Percentiles rank a stretch among this genome's conserved stretches.
phyloP scores from a whole-genome alignment of 805 yeast genomes.

The Starmerella ratchasimensis region DNA sequence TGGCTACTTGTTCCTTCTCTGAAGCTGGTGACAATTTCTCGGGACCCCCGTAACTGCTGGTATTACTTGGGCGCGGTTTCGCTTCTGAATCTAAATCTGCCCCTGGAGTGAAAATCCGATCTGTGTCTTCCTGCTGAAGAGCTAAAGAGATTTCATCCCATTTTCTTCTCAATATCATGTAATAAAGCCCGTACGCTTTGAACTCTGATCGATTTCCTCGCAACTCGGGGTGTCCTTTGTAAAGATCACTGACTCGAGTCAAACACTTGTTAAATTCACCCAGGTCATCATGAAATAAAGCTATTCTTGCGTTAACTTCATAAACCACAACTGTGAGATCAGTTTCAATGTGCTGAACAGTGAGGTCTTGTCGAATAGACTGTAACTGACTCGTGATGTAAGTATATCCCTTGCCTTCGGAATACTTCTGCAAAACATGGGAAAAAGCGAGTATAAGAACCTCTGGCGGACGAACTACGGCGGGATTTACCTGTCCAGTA shows the following conservation, averaged over 20 bases:
- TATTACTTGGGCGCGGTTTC: too few relatives aligned
- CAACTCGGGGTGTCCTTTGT: neutral
- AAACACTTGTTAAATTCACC: slow-evolving; percentile 96
- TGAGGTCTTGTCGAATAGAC: slow-evolving; percentile 82
- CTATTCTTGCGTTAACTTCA: slow-evolving; percentile 76
- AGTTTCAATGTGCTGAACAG: slow-evolving; percentile 76
- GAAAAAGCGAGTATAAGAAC: slow-evolving; percentile 47
- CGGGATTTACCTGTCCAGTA: slow-evolving; percentile 86
- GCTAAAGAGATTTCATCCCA: slow-evolving; percentile 10
- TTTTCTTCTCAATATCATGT: slow-evolving; percentile 7
- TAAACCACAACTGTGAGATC: slow-evolving; percentile 68
- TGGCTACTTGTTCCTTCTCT: neutral
- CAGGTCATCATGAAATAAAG: slow-evolving; percentile 66
- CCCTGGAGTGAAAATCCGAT: neutral
- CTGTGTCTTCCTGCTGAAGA: neutral
- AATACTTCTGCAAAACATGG: slow-evolving; percentile 40
- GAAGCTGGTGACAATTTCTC: neutral
- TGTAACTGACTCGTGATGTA: slow-evolving; percentile 83
- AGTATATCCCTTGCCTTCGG: slow-evolving; percentile 42
- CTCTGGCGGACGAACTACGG: slow-evolving; percentile 57
- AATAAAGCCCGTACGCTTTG: slow-evolving; percentile 9
- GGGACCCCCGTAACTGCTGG: too few relatives aligned
- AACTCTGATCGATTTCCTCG: slow-evolving; percentile 7
- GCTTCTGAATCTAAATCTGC: neutral
- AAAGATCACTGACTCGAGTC: slow-evolving; percentile 46